Evolutionary conservation across 192 early-diverging fungal species (phyloP), one percentile per base, ranked within the genome.

Genomic region (Phycomyces blakesleeanus): DNA sequence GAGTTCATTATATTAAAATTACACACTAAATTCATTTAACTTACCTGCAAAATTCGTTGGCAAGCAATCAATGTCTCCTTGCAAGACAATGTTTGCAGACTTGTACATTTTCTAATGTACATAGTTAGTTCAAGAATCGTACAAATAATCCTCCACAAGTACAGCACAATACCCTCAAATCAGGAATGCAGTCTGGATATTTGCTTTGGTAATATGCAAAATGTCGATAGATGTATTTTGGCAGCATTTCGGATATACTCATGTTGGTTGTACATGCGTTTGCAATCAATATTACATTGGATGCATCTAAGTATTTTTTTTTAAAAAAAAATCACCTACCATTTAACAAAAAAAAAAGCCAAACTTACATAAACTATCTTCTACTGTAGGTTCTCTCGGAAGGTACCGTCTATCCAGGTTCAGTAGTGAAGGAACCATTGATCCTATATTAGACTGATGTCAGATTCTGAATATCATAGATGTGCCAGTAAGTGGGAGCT

Each of bases 281-380:
- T 58, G 92, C 86, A 34, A 93, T 78, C 12, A 96, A 66, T 26
- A 94, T 85, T 0, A 94, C 66, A 64, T 88, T 74, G 1, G 85
- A 87, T 15, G 89, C 88, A 63, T 94, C 89, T 90, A 73, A 29
- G n/a, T n/a, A n/a, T n/a, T n/a, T n/a, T n/a, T n/a, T n/a, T n/a
- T n/a, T n/a, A n/a, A n/a, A n/a, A n/a, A n/a, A n/a, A n/a, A n/a
- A n/a, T n/a, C n/a, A n/a, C n/a, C n/a, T n/a, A n/a, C n/a, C n/a
- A n/a, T n/a, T n/a, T n/a, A 40, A 22, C 40, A 44, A 11, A 3
- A n/a, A n/a, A n/a, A n/a, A n/a, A n/a, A n/a, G n/a, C n/a, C n/a
- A n/a, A n/a, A 60, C 75, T 62, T 80, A 89, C 84, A 89, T 2
- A 69, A 64, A 37, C 73, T 64, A 52, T 91, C 88, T 26, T 87